Conservation (phyloP, 805 yeast species). For the Geotrichum ghanense region DNA sequence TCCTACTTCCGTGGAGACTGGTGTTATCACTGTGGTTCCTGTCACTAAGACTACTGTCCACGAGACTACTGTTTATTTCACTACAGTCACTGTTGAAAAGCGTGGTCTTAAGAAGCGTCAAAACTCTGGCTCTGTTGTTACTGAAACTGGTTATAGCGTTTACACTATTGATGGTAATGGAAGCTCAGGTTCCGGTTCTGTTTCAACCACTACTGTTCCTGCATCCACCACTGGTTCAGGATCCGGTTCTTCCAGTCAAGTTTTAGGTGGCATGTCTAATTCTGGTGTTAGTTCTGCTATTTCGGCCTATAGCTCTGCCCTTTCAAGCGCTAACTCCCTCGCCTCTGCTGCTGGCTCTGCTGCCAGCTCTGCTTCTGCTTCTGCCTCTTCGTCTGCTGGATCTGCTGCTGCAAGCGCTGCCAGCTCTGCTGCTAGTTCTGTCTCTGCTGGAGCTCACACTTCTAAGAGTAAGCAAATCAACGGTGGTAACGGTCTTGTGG, state of each 20-base stretch:
- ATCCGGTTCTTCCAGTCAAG: neutral
- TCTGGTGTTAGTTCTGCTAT: neutral
- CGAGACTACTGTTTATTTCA: neutral
- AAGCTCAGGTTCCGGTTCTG: too few species aligned
- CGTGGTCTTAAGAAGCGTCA: neutral
- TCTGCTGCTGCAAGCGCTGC: neutral
- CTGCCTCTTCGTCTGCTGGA: neutral
- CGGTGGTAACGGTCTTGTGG: neutral
- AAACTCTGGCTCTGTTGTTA: neutral
- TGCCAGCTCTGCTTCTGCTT: neutral
- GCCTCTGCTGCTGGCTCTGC: neutral
- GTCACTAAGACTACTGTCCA: neutral
- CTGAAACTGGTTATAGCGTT: neutral
- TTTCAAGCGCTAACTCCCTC: neutral
- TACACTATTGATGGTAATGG: neutral
- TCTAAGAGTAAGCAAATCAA: neutral
- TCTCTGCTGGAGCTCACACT: neutral
- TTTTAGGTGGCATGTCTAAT: neutral
- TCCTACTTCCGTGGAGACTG: neutral
- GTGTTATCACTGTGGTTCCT: neutral
- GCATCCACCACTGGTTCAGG: neutral
- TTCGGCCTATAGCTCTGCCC: neutral
- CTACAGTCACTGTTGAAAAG: neutral
- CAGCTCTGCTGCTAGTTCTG: neutral
- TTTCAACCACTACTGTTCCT: neutral